A percentile compares a stretch with the other conserved stretches of the same genome.
These are phyloP conservation scores for Didymella pinodella DNA, from an alignment of 2,329 filamentous ascomycete genomes.

Conservation along the genomic window DNA sequence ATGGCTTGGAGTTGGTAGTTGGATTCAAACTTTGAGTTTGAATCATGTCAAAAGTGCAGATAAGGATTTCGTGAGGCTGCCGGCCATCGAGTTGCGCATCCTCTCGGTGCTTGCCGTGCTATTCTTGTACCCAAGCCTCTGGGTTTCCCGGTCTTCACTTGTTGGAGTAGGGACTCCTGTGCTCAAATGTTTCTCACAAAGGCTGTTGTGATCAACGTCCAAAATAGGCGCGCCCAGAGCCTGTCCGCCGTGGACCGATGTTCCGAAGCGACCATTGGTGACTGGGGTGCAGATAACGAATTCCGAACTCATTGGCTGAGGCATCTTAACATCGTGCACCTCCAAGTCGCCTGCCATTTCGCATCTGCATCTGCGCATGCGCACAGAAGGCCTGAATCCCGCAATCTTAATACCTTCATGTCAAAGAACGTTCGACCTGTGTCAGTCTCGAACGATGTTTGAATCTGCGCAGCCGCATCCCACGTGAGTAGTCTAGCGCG, in stretches of 20 bases:
- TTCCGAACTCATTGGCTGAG: slow-evolving; percentile 7
- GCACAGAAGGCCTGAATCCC: slow-evolving; percentile 9
- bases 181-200: slow-evolving; percentile 10
- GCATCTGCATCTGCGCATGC: slow-evolving; percentile 9
- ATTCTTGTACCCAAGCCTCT: slow-evolving; percentile 9
- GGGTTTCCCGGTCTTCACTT: slow-evolving; percentile 13
- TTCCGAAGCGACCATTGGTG: slow-evolving; percentile 16
- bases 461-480: slow-evolving; percentile 10
- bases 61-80: slow-evolving; percentile 15
- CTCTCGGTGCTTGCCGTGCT: slow-evolving; percentile 3
- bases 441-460: slow-evolving; percentile 2
- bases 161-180: slow-evolving; percentile 5
- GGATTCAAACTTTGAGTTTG: slow-evolving; percentile 4
- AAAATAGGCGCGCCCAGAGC: slow-evolving; percentile 12
- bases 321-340: not conserved
- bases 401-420: slow-evolving; percentile 4
- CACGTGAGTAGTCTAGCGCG: slow-evolving; percentile 17
- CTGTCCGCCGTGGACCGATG: slow-evolving; percentile 8
- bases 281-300: slow-evolving; percentile 14
- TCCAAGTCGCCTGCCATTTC: slow-evolving; percentile 4
- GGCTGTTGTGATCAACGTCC: slow-evolving; percentile 12
- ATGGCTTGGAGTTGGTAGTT: slow-evolving; percentile 14
- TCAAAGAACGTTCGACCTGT: slow-evolving; percentile 2
- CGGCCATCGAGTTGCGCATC: slow-evolving; percentile 3
- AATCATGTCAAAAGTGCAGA: slow-evolving; percentile 12